Conservation (phyloP, 139 green algal species). For the Pedinophyceae sp. region DNA sequence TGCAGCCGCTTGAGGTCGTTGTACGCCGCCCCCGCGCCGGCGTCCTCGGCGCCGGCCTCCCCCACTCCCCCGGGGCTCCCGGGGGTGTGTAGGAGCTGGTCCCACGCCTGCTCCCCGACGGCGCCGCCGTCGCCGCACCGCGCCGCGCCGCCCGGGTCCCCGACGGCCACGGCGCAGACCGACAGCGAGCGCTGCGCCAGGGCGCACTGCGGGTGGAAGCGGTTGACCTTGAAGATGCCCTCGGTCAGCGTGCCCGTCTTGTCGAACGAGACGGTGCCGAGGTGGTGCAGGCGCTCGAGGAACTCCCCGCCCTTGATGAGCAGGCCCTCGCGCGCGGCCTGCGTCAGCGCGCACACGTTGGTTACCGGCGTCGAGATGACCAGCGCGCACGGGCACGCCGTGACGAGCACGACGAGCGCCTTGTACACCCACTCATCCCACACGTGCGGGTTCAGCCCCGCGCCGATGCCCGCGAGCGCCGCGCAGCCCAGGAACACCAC, state of each 20-base stretch:
- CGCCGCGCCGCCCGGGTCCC: no score
- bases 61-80: not conserved
- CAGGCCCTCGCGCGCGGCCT: constrained; percentile 34
- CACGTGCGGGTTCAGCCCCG: constrained; percentile 4
- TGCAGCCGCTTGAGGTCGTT: not conserved
- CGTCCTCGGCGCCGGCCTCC: not conserved
- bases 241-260: constrained; percentile 71
- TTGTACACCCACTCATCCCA: constrained; percentile 41
- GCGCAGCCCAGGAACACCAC: constrained; percentile 35
- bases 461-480: constrained; percentile 31
- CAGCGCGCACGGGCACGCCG: constrained; percentile 66
- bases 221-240: constrained; percentile 29
- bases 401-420: constrained; percentile 58
- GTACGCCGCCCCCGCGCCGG: not conserved
- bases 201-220: no score
- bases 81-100: constrained; percentile 2
- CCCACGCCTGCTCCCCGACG: not conserved
- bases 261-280: constrained; percentile 43
- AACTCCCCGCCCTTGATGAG: constrained; percentile 52
- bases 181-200: no score
- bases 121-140: not conserved
- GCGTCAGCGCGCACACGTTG: constrained; percentile 32
- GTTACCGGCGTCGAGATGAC: constrained; percentile 65
- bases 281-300: constrained; percentile 46
- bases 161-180: no score